Base-by-base conservation (phyloP, 306 rosid genomes). In the Cyamopsis tetragonoloba region DNA sequence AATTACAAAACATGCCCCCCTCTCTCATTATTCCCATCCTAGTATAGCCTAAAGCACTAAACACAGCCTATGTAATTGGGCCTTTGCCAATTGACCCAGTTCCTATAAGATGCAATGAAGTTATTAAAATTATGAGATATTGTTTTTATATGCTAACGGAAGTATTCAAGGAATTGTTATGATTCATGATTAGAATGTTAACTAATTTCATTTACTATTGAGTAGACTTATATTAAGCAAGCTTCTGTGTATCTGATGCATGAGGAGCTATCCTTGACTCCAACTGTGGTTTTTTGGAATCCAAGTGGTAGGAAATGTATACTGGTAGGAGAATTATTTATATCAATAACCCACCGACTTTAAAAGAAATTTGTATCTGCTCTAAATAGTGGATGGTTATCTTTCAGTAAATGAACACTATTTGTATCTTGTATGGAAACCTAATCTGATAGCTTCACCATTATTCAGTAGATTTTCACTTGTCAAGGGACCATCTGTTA, bases 361-460 rank as follows among this genome's bases (percentile, higher is more conserved):
- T 4, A 10, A 53, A 49, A 62, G 6, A 24, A 22, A 28, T 4
- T 57, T 47, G 62, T 6, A 37, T 57, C 35, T 58, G 74, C 74
- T 68, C 70, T 19, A 28, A 58, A 58, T 12, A 37, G 62, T 58
- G 58, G 70, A 19, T 67, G 57, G 10, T 11, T 47, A 44, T 14
- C 56, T 32, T 60, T 67, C 55, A 38, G 62, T 12, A 66, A 58
- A 58, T 48, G 38, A 27, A 67, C 23, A 27, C 49, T 57, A 46
- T 66, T 13, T 37, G 44, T 7, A 23, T 41, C 60, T 37, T 43
- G 41, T 47, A 49, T 15, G 22, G 68, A 41, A 46, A 46, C 46
- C 18, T 14, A 54, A 15, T 32, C 62, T n/a, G 4, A 14, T 48
- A 68, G 19, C 22, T 39, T 76, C 27, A 50, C 35, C 27, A 30